phyloP scores from a whole-genome alignment of 2,329 filamentous ascomycete genomes.

The Paecilomyces niveus region DNA sequence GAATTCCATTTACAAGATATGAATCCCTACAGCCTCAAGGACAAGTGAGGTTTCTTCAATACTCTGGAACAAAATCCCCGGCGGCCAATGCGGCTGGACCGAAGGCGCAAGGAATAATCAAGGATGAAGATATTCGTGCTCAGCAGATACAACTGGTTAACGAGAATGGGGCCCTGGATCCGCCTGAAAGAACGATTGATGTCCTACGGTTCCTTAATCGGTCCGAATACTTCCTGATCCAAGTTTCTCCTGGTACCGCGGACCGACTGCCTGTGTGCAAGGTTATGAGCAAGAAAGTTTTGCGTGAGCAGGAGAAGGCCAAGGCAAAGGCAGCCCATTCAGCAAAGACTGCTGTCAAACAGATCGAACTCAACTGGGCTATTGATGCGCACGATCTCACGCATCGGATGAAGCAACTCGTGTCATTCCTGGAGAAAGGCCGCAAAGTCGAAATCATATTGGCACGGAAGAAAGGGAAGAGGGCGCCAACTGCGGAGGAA shows the following conservation, averaged over 20 bases:
- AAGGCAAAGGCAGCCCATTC: constrained; percentile 32
- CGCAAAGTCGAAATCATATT: constrained; percentile 67
- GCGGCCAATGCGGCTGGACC: not conserved
- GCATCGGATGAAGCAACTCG: constrained; percentile 62
- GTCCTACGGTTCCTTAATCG: constrained; percentile 42
- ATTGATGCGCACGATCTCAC: constrained; percentile 68
- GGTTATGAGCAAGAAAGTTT: constrained; percentile 54
- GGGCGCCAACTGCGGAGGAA: constrained; percentile 55
- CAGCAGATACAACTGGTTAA: constrained; percentile 27
- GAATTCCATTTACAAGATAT: constrained; percentile 8
- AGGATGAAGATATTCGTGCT: constrained; percentile 28
- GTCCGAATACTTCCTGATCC: constrained; percentile 44
- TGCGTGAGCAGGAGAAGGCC: constrained; percentile 39
- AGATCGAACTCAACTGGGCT: constrained; percentile 85
- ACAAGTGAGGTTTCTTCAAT: constrained; percentile 13
- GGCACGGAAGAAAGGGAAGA: constrained; percentile 58
- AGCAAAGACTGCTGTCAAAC: constrained; percentile 50
- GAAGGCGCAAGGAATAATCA: constrained; percentile 9
- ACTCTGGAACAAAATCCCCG: constrained; percentile 1
- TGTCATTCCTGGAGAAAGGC: constrained; percentile 65
- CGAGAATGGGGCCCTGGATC: constrained; percentile 22
- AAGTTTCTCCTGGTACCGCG: constrained; percentile 33
- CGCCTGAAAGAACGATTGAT: constrained; percentile 18
- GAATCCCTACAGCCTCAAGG: constrained; percentile 3
- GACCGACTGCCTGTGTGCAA: constrained; percentile 58